These are phyloP conservation scores for Holtermannia corniformis DNA, from an alignment of 768 basidiomycete species.

Conservation along the genomic window DNA sequence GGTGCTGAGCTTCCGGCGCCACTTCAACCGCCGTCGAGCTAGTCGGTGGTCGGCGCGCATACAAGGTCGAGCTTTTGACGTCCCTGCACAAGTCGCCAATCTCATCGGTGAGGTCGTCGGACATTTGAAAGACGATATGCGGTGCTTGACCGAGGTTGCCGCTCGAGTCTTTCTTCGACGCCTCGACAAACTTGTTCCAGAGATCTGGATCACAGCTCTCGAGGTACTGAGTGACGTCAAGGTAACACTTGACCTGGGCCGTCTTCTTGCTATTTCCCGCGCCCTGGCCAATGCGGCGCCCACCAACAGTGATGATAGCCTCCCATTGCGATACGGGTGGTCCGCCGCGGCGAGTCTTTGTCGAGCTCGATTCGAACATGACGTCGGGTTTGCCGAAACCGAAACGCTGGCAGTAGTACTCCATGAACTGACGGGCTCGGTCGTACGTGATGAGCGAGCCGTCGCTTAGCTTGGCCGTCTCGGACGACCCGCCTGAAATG, in stretches of 20 bases:
- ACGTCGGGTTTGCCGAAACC: constrained; percentile 65
- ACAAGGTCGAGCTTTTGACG: constrained; percentile 56
- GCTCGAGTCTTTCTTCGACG: constrained; percentile 51
- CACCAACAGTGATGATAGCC: constrained; percentile 47
- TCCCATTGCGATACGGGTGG: constrained; percentile 13
- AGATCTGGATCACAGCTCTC: constrained; percentile 70
- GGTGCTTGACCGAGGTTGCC: constrained; percentile 59
- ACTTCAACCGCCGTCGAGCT: background rate
- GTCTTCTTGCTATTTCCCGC: constrained; percentile 58
- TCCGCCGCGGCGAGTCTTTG: constrained; percentile 13
- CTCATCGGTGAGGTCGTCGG: constrained; percentile 55
- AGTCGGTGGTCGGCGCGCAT: constrained; percentile 46
- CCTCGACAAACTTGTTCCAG: constrained; percentile 60
- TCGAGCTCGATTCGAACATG: constrained; percentile 45
- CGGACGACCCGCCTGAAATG: constrained; percentile 6
- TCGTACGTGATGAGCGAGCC: constrained; percentile 58
- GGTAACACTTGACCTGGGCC: constrained; percentile 62
- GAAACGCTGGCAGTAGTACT: constrained; percentile 80
- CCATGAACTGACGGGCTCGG: constrained; percentile 79
- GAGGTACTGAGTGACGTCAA: constrained; percentile 80
- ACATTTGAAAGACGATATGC: constrained; percentile 57
- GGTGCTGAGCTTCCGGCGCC: constrained; percentile 3
- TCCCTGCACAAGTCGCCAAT: constrained; percentile 63
- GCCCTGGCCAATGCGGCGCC: constrained; percentile 73
- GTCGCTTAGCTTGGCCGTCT: constrained; percentile 50